Conservation (phyloP, 148 eudicot genomes). For the Pouteria glomerata region DNA sequence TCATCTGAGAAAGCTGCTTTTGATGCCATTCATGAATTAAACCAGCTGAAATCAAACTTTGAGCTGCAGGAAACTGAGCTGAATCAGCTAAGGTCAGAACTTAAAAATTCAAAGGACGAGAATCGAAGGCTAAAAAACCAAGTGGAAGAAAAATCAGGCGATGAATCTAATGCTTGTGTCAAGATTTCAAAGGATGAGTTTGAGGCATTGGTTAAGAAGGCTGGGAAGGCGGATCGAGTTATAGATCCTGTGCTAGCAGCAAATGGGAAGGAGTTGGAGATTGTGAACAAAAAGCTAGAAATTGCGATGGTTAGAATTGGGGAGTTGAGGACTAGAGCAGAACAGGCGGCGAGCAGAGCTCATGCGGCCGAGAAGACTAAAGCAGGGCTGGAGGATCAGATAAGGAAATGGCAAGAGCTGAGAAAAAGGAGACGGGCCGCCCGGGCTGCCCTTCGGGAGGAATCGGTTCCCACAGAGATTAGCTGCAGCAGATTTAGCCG, state of each 20-base stretch:
- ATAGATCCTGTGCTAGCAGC: neutral
- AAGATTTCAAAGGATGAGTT: conserved; percentile 11
- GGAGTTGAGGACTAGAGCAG: conserved; percentile 31
- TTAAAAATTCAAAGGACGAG: conserved; percentile 19
- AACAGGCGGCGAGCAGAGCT: conserved; percentile 33
- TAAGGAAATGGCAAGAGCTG: conserved; percentile 19
- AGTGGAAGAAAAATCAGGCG: neutral
- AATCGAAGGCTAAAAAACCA: conserved; percentile 11
- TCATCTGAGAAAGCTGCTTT: conserved; percentile 14
- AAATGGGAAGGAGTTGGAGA: neutral
- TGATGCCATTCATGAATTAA: conserved; percentile 14
- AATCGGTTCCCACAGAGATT: conserved; percentile 10
- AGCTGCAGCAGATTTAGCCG: neutral
- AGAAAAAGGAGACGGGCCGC: conserved; percentile 28
- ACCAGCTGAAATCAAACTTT: conserved; percentile 8
- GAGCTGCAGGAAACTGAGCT: conserved; percentile 12
- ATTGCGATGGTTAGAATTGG: conserved; percentile 12
- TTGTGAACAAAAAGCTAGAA: conserved; percentile 15
- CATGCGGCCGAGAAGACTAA: conserved; percentile 33
- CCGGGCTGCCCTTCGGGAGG: conserved; percentile 23
- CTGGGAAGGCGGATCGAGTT: neutral
- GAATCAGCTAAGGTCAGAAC: conserved; percentile 18
- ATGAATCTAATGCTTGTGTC: neutral
- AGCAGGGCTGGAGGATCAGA: conserved; percentile 22
- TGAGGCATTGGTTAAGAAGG: neutral